A percentile compares a stretch with the other conserved stretches of the same genome.
These are phyloP conservation scores for Niveomyces coronatus DNA, from an alignment of 2,329 filamentous ascomycete species.

Conservation along the genomic window DNA sequence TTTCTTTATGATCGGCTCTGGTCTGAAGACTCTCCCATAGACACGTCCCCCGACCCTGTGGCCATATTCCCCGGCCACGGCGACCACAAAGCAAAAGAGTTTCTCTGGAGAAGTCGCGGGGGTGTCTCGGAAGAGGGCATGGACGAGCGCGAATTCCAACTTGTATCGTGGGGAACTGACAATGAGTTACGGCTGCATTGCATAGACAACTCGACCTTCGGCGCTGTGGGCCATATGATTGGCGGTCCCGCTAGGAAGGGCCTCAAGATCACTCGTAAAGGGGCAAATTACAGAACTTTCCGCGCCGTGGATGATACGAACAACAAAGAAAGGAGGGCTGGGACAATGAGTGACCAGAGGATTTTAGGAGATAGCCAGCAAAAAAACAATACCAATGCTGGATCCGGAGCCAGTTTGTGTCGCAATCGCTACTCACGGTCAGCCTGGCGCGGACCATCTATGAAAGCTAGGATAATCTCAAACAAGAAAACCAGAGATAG, in stretches of 20 bases:
- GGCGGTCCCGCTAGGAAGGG: slow-evolving; percentile 54
- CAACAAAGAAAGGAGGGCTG: slow-evolving; percentile 45
- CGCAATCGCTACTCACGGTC: slow-evolving; percentile 22
- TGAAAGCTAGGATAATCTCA: slow-evolving; percentile 42
- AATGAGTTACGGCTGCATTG: slow-evolving; percentile 71
- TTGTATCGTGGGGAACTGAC: slow-evolving; percentile 89
- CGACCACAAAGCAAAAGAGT: slow-evolving; percentile 72
- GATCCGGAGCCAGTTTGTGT: slow-evolving; percentile 28
- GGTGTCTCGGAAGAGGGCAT: slow-evolving; percentile 52
- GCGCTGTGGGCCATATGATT: slow-evolving; percentile 62
- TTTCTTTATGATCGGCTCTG: slow-evolving; percentile 69
- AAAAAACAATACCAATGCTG: slow-evolving; percentile 33
- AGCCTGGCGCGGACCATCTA: slow-evolving; percentile 46
- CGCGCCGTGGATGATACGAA: slow-evolving; percentile 55
- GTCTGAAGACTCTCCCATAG: slow-evolving; percentile 31
- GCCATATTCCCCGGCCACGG: slow-evolving; percentile 52
- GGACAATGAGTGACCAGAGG: slow-evolving; percentile 52
- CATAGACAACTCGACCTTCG: slow-evolving; percentile 53
- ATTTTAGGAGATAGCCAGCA: slow-evolving; percentile 32
- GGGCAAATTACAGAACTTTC: slow-evolving; percentile 78
- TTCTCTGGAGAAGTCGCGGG: slow-evolving; percentile 77
- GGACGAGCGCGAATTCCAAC: slow-evolving; percentile 81
- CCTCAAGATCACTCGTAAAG: slow-evolving; percentile 68
- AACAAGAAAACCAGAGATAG: slow-evolving; percentile 34
- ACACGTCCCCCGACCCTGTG: slow-evolving; percentile 38